Evolutionary conservation across 1,284 basidiomycete genomes (phyloP).

Genomic region (Tilletia walkeri): DNA sequence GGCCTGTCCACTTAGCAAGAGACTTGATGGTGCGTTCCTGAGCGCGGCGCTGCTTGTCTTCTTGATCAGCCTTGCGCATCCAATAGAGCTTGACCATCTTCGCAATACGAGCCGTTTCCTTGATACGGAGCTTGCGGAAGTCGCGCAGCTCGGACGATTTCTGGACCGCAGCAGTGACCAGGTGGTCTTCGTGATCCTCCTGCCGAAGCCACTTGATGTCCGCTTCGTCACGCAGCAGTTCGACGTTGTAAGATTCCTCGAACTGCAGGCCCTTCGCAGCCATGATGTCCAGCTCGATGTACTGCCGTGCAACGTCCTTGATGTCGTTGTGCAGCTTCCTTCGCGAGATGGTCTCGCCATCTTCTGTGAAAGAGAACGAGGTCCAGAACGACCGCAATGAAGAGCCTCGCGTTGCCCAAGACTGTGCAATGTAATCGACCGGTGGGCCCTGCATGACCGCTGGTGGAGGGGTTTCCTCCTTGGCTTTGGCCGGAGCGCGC

Average conservation of each 20-base stretch:
- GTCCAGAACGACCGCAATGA: neutral
- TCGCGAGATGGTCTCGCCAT: neutral
- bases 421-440: neutral
- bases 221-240: neutral
- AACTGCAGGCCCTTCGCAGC: neutral
- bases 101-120: slow-evolving; percentile 63
- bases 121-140: slow-evolving; percentile 48
- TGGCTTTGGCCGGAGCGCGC: neutral
- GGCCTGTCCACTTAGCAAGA: slow-evolving; percentile 70
- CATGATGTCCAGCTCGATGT: slow-evolving; percentile 10
- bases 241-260: slow-evolving; percentile 5
- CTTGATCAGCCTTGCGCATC: slow-evolving; percentile 66
- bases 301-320: neutral
- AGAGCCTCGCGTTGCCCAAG: neutral
- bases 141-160: slow-evolving; percentile 38
- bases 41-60: slow-evolving; percentile 65
- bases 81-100: slow-evolving; percentile 74
- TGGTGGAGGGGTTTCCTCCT: too few relatives aligned
- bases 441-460: too few relatives aligned
- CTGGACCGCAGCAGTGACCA: slow-evolving; percentile 31
- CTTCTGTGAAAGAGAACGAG: neutral
- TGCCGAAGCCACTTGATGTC: neutral
- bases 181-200: slow-evolving; percentile 37
- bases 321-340: neutral
- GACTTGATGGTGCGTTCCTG: slow-evolving; percentile 70